phyloP scores from a whole-genome alignment of 176 grass and related monocot species.

The Aegilops tauschii region DNA sequence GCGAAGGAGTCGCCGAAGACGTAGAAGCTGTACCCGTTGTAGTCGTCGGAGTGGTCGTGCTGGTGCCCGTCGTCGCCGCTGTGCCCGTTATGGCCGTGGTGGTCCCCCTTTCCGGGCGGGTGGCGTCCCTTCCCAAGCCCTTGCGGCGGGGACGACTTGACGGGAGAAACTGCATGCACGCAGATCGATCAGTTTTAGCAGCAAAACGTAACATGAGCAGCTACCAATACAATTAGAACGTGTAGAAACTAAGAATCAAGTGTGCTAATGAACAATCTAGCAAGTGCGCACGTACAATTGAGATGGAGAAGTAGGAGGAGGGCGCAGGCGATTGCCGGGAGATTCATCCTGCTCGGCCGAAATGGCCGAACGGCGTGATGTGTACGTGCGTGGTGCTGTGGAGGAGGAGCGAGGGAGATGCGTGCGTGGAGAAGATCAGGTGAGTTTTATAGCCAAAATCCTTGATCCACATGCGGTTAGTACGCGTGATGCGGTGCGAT shows the following conservation, averaged over 20 bases:
- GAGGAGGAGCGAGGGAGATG: too few relatives aligned
- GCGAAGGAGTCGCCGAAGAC: background rate
- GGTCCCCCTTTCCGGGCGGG: too few relatives aligned
- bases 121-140: background rate
- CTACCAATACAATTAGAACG: background rate
- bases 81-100: background rate
- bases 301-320: background rate
- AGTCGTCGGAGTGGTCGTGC: background rate
- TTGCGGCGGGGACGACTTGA: background rate
- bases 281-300: background rate
- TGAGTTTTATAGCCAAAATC: too few relatives aligned
- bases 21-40: background rate
- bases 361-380: too few relatives aligned
- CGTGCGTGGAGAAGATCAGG: too few relatives aligned
- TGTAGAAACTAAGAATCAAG: background rate
- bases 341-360: background rate
- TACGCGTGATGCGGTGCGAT: too few relatives aligned
- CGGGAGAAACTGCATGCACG: background rate
- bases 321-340: background rate
- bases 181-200: background rate
- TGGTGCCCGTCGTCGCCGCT: background rate
- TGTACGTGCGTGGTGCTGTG: too few relatives aligned
- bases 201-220: background rate
- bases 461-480: too few relatives aligned
- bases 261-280: background rate